phyloP scores from a whole-genome alignment of 768 basidiomycete species.

The Panellus pusillus region DNA sequence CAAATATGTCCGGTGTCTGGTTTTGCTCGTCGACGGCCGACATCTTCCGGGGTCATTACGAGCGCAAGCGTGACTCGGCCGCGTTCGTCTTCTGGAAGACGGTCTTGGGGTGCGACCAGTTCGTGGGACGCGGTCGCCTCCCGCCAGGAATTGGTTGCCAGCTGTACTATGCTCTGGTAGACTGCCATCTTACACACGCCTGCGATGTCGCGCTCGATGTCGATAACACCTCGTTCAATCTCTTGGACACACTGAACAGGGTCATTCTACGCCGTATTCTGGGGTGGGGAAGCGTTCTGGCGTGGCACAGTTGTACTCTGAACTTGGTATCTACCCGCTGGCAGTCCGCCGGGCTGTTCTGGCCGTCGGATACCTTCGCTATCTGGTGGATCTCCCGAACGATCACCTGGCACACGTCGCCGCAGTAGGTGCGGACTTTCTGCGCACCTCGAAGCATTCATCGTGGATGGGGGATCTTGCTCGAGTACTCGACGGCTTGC shows the following conservation, averaged over 20 bases:
- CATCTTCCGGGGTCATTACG: conserved; percentile 11
- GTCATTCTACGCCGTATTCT: not conserved
- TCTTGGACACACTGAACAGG: not conserved
- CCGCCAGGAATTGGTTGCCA: not conserved
- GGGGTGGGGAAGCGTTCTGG: not conserved
- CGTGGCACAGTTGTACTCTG: not conserved
- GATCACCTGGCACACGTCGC: no score
- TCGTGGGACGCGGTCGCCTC: not conserved
- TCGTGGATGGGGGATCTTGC: no score
- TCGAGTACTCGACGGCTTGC: no score
- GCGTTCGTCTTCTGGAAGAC: not conserved
- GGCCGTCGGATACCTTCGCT: not conserved
- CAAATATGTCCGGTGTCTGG: conserved; percentile 15
- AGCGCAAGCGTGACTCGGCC: not conserved
- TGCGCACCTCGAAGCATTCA: no score
- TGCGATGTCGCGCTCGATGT: conserved; percentile 14
- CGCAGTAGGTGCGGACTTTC: no score
- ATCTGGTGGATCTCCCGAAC: no score
- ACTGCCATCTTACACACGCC: conserved; percentile 16
- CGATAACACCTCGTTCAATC: not conserved
- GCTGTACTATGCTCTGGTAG: conserved; percentile 20
- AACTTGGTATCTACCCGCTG: not conserved
- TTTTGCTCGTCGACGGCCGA: conserved; percentile 6
- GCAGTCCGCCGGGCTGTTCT: not conserved
- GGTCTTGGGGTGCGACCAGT: not conserved